phyloP scores from a whole-genome alignment of 257 asterid genomes.

The Cinchona pubescens region DNA sequence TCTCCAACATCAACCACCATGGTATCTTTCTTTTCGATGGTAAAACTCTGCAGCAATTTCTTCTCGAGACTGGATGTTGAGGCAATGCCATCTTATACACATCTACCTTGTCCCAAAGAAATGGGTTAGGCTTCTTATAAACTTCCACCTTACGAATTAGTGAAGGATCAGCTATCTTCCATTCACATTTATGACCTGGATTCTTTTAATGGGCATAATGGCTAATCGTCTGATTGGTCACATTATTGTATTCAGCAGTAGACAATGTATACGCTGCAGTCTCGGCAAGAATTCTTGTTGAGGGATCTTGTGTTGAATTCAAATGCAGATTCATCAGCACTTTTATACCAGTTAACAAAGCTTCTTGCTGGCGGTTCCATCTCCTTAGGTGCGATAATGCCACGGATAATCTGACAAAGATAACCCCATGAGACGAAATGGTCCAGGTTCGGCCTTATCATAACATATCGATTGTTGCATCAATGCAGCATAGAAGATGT shows the following conservation, averaged over 20 bases:
- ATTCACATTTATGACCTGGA: constrained; percentile 6
- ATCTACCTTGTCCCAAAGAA: constrained; percentile 42
- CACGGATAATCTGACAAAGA: constrained; percentile 36
- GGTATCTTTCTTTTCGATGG: constrained; percentile 31
- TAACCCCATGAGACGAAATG: constrained; percentile 50
- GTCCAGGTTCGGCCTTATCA: constrained; percentile 38
- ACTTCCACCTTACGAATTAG: constrained; percentile 30
- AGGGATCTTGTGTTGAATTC: constrained; percentile 37
- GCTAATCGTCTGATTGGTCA: constrained; percentile 21
- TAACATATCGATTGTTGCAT: constrained; percentile 55
- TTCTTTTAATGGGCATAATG: constrained; percentile 11
- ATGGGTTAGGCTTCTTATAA: constrained; percentile 38
- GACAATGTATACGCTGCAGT: constrained; percentile 27
- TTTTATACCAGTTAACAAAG: constrained; percentile 37
- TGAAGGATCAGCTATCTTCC: constrained; percentile 28
- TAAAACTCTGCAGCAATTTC: constrained; percentile 48
- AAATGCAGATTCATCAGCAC: constrained; percentile 19
- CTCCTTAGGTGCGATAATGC: constrained; percentile 29
- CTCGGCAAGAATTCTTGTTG: constrained; percentile 27
- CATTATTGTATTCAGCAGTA: constrained; percentile 10
- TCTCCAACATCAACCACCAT: constrained; percentile 37
- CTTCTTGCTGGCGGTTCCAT: constrained; percentile 41
- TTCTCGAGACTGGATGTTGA: constrained; percentile 33
- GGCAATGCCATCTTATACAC: neutral
- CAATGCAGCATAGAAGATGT: constrained; percentile 43